phyloP scores from a whole-genome alignment of 2,329 filamentous ascomycete species.

The Pyrenophora seminiperda region DNA sequence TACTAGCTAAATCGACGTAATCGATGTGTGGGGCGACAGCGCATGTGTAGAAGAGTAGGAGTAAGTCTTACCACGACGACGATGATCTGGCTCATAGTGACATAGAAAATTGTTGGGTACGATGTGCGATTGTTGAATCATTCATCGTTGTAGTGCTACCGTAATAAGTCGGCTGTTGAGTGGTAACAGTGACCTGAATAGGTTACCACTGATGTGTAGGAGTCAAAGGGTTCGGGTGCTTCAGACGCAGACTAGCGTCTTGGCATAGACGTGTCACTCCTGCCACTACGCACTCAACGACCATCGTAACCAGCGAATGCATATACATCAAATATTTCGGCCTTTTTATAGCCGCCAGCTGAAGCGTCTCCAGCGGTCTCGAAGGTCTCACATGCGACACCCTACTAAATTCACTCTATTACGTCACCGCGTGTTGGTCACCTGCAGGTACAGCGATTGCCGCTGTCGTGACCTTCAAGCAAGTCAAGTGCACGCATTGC shows the following conservation, averaged over 20 bases:
- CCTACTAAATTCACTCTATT: conserved; percentile 4
- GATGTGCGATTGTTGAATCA: no score
- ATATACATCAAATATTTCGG: background rate
- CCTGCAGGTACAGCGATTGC: conserved; percentile 13
- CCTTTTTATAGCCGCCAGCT: background rate
- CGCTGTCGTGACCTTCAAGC: conserved; percentile 5
- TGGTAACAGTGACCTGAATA: no score
- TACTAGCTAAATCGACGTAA: background rate
- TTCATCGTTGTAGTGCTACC: no score
- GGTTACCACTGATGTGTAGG: no score
- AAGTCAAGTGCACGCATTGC: conserved; percentile 6
- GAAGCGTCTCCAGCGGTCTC: background rate
- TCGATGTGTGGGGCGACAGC: background rate
- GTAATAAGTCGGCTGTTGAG: no score
- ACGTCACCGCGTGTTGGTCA: conserved; percentile 3
- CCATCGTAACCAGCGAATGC: background rate
- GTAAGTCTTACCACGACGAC: no score
- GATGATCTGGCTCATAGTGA: no score
- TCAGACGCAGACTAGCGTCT: conserved; percentile 11
- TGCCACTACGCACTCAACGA: conserved; percentile 9
- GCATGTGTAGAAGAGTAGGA: background rate
- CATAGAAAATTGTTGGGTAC: no score
- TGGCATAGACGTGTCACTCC: conserved; percentile 17
- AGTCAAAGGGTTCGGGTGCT: conserved; percentile 8
- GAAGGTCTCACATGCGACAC: background rate